Evolutionary conservation across 106 monocot species (phyloP), one percentile per base, ranked within the genome.

Genomic region (Allium cepa): DNA sequence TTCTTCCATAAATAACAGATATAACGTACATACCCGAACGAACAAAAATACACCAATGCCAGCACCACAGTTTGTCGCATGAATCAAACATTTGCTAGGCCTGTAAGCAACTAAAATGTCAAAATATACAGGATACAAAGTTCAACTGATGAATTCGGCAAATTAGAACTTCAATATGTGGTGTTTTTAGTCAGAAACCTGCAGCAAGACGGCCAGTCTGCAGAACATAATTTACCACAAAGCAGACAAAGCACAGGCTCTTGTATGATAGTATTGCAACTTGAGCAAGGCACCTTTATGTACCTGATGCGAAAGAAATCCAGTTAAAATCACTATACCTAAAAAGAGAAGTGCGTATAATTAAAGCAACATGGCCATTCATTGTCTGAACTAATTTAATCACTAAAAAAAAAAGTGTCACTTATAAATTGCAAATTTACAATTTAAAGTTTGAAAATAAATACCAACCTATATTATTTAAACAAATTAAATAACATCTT

Each of bases 31-130:
- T 85, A 97, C 96, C 84, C 82, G 82, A 56, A 97, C 74, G 59
- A 92, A 70, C 62, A 97, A 69, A 84, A 97, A 97, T 58, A 92
- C 82, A 58, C 88, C 92, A 67, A 97, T 73, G 46, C 92, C 96
- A 75, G 96, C 83, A 71, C 96, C 96, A 80, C 96, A 97, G 36
- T 46, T 55, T 15, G 56, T 50, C 58, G 89, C 83, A 81, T 97
- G 96, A 76, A 71, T 89, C 64, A 76, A 69, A 69, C 92, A 96
- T 73, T 71, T 76, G 77, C 86, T 84, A 59, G 36, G 59, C 72
- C 96, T 96, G 7, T 14, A 79, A 56, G 73, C 58, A 60, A 67
- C 11, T 14, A 62, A 62, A 26, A 66, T 51, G 15, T 61, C 53
- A 46, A 28, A 68, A 26, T 15, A 14, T 28, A 47, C 7, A 15